Evolutionary conservation across 345 rosid species (phyloP).

Genomic region (Eucalyptus virginea): DNA sequence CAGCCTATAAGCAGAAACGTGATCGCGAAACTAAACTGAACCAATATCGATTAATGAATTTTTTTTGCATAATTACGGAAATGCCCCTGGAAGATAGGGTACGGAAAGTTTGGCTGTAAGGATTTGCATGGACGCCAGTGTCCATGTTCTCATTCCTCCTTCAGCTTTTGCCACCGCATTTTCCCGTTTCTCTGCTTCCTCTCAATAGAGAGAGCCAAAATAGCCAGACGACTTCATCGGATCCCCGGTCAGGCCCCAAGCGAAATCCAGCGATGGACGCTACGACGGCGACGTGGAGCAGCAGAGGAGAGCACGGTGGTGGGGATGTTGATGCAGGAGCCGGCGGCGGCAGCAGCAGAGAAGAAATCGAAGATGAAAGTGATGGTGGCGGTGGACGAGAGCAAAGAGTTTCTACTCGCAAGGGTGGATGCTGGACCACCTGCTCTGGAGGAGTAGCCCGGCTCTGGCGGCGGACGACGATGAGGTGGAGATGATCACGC

Average conservation of each 20-base stretch:
- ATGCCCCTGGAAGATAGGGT: too few species aligned
- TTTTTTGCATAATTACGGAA: too few species aligned
- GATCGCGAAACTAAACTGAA: too few species aligned
- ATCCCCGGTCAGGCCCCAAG: not conserved
- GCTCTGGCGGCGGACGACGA: not conserved
- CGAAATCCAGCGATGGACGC: not conserved
- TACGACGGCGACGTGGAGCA: not conserved
- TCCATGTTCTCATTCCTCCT: not conserved
- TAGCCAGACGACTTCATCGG: not conserved
- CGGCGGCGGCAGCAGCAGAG: not conserved
- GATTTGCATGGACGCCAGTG: slow-evolving; percentile 8
- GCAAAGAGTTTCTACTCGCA: slow-evolving; percentile 49
- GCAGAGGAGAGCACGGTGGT: not conserved
- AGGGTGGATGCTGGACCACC: slow-evolving; percentile 38
- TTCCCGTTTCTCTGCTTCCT: not conserved
- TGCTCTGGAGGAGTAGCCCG: not conserved
- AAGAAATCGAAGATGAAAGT: slow-evolving; percentile 23
- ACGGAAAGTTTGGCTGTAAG: not conserved
- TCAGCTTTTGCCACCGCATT: not conserved
- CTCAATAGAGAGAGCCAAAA: not conserved
- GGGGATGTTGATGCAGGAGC: not conserved
- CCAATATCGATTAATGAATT: too few species aligned
- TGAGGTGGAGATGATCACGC: slow-evolving; percentile 15
- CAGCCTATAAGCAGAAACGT: too few species aligned
- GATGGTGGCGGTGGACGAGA: slow-evolving; percentile 54